Percentiles rank a stretch among this genome's conserved stretches.
Evolutionary conservation across 257 asterid species (phyloP).

Genomic region (Ligustrum vulgare): DNA sequence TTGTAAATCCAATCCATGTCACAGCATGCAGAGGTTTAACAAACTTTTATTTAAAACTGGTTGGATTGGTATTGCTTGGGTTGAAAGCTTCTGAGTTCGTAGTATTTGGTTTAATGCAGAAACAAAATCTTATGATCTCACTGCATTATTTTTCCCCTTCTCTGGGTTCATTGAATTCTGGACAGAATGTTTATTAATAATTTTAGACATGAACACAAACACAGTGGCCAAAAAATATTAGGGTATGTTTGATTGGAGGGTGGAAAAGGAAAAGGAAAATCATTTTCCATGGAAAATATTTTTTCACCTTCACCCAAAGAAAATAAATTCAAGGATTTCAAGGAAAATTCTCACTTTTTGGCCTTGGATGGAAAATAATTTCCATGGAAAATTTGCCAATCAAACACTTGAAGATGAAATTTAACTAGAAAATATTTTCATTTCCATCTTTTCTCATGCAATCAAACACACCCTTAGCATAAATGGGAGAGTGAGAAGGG

Average conservation of each 20-base stretch:
- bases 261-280: no score
- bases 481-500: background rate
- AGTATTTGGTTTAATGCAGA: background rate
- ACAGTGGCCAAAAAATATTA: background rate
- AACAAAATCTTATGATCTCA: background rate
- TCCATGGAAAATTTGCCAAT: no score
- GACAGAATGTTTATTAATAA: background rate
- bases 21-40: background rate
- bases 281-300: no score
- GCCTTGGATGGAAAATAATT: no score
- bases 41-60: background rate
- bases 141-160: background rate
- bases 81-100: background rate
- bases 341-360: no score
- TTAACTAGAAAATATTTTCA: no score
- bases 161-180: background rate
- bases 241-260: no score
- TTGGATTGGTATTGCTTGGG: background rate
- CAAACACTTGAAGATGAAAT: no score
- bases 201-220: background rate
- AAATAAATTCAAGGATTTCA: no score
- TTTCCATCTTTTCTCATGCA: no score
- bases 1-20: background rate
- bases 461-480: no score
- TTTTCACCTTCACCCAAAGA: no score